Base-by-base conservation (phyloP, 2,329 filamentous ascomycete genomes). In the Fusarium sp. region DNA sequence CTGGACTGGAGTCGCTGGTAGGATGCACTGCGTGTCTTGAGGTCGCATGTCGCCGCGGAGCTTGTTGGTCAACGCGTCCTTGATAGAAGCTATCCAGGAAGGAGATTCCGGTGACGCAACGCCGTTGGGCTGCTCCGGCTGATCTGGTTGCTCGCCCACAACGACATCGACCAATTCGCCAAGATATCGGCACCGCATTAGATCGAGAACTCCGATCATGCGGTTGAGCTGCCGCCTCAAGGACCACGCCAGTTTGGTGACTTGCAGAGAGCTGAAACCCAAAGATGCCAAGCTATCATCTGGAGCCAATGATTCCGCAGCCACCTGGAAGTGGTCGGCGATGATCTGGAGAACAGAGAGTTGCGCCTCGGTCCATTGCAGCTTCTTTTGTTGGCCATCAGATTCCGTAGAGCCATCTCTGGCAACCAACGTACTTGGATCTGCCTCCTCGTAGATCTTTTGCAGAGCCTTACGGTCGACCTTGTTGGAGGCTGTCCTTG, bases 391-490 rank as follows among this genome's bases (percentile, higher is more conserved):
- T 25, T 59, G 34, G 5, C 27, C 25, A 2, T 23, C 34, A 9
- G 1, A 18, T 11, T 16, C 10, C 18, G 25, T 14, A 1, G 56
- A 2, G 35, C 16, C 8, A 8, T 63, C 57, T n/a, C 61, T 54
- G 0, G 50, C 71, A 32, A 34, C 70, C n/a, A 73, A n/a, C 0
- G 45, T 18, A 16, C 56, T 71, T 6, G 70, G 50, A 8, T 73
- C 66, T 0, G 71, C 57, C 0, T 48, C 32, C 0, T 54, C 39
- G 11, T 73, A 73, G 1, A 73, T 73, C 4, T 39, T 18, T 13
- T 73, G 71, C 5, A 73, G 9, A 0, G 66, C 57, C 16, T 73
- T 73, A 2, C 71, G 71, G 6, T 73, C 70, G 5, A 73, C 71
- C 45, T 73, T 73, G 20, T 73, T 73, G 2, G 71, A 73, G 0